Base-by-base conservation (phyloP, 306 rosid genomes). In the Castanea crenata region DNA sequence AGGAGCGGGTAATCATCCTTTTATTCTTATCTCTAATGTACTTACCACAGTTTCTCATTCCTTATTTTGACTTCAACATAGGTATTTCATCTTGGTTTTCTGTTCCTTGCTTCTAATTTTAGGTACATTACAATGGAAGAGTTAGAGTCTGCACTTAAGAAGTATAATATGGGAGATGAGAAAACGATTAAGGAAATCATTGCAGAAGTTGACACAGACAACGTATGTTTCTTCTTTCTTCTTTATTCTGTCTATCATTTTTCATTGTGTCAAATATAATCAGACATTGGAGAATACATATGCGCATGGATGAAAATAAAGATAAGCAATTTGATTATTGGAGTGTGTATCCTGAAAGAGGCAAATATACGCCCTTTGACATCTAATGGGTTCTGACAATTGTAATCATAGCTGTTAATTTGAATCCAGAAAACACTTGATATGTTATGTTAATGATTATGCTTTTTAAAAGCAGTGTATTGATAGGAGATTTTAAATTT, bases 161-260 rank as follows among this genome's bases (percentile, higher is more conserved):
- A 89, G 87, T 92, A 95, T 83, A 95, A 92, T 59, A 92, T 92
- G 96, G 98, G 98, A 7, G 99, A 92, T 74, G 93, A 87, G 84
- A 86, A 89, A 80, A 92, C 97, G n/a, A 91, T 92, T 64, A 92
- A 92, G 91, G 98, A 95, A 83, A 92, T 95, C 86, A 91, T 95
- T 54, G 97, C 97, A 59, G 99, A 92, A 88, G 99, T 90, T 74
- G 99, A 95, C 85, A 89, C 97, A 6, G 97, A 95, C 85, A 76
- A 80, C 74, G 97, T 95, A 91, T 3, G 73, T 79, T 75, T 71
- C 70, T 80, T 55, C 82, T 82, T 74, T 77, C n/a, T 15, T 19
- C 41, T 29, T 65, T 69, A 27, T 38, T 69, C 46, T 35, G 41
- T 35, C 9, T 41, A 4, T 69, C 15, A n/a, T 63, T 67, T 67